These are phyloP conservation scores for Calocera cornea DNA, from an alignment of 768 basidiomycete species.

Conservation along the genomic window DNA sequence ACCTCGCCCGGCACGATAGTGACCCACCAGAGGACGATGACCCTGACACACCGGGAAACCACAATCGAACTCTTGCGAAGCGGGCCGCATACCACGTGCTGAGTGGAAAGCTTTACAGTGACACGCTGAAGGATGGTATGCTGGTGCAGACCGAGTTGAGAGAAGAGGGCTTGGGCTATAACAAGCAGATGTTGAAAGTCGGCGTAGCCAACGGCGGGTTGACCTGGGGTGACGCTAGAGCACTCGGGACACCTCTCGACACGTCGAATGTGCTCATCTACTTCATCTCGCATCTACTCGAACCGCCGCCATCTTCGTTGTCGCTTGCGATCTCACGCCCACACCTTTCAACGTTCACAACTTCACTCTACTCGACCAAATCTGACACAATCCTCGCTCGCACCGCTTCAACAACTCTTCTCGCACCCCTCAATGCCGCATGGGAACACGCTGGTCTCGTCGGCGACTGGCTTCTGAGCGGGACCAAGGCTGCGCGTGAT, in stretches of 20 bases:
- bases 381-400: constrained; percentile 47
- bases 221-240: constrained; percentile 69
- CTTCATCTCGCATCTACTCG: constrained; percentile 69
- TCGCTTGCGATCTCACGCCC: constrained; percentile 67
- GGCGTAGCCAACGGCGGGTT: constrained; percentile 50
- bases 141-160: constrained; percentile 66
- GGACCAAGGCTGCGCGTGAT: constrained; percentile 46
- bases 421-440: constrained; percentile 81
- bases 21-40: constrained; percentile 25
- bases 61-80: constrained; percentile 55
- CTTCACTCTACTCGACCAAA: constrained; percentile 35
- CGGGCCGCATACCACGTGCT: constrained; percentile 83
- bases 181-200: constrained; percentile 56
- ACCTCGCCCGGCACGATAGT: constrained; percentile 31
- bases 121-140: constrained; percentile 58
- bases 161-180: constrained; percentile 54
- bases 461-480: constrained; percentile 69
- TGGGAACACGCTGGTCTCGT: constrained; percentile 82
- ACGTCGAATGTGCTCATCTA: constrained; percentile 75
- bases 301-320: constrained; percentile 69
- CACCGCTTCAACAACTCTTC: constrained; percentile 58
- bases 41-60: constrained; percentile 45
- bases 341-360: constrained; percentile 82
- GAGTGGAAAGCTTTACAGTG: constrained; percentile 58
- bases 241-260: constrained; percentile 68